phyloP scores from a whole-genome alignment of 2,329 filamentous ascomycete species.

The Cercospora sp. region DNA sequence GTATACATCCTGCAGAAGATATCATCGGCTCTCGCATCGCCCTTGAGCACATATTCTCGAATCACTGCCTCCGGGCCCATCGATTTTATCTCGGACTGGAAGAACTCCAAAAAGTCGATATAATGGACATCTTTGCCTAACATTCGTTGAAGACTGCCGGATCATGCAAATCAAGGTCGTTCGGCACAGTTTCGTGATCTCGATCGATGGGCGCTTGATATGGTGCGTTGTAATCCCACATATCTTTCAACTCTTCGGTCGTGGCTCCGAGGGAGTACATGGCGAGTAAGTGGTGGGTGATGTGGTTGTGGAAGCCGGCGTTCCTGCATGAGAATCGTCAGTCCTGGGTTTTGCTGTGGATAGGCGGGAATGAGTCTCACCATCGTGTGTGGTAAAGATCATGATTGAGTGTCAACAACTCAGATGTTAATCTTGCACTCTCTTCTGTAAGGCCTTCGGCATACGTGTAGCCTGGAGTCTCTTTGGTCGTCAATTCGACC shows the following conservation, averaged over 20 bases:
- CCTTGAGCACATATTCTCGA: constrained; percentile 10
- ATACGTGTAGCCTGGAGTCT: constrained; percentile 6
- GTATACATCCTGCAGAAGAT: background rate
- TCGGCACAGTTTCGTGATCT: background rate
- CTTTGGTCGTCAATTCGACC: background rate
- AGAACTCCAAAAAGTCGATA: constrained; percentile 6
- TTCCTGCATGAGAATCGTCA: background rate
- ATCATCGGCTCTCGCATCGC: background rate
- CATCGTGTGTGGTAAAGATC: constrained; percentile 6
- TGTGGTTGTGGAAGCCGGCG: constrained; percentile 12
- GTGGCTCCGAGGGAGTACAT: constrained; percentile 5
- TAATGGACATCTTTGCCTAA: constrained; percentile 1
- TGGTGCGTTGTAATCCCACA: constrained; percentile 15
- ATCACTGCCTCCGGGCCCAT: background rate
- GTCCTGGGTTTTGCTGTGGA: background rate
- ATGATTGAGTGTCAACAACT: constrained; percentile 8
- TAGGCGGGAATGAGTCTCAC: background rate
- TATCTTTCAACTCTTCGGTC: constrained; percentile 5
- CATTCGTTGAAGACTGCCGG: background rate
- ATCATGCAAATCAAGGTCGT: background rate
- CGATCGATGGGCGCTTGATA: constrained; percentile 12
- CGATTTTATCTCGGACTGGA: background rate
- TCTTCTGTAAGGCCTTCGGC: constrained; percentile 8
- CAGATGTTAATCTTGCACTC: background rate
- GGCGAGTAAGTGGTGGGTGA: constrained; percentile 9